phyloP scores from a whole-genome alignment of 495 filamentous ascomycete genomes.

The Aspergillus cavernicola region DNA sequence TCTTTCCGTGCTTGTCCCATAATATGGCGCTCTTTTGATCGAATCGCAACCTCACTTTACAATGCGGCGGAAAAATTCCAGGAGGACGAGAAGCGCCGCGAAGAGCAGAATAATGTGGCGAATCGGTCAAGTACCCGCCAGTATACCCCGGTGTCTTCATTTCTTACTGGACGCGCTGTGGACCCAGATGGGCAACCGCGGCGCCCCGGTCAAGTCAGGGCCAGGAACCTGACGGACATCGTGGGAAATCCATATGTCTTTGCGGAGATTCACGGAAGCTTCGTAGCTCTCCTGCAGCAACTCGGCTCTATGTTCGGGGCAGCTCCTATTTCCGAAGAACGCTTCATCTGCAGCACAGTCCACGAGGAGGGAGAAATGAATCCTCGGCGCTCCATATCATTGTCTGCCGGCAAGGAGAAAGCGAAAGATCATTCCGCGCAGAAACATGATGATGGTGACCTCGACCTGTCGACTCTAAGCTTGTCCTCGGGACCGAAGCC shows the following conservation, averaged over 20 bases:
- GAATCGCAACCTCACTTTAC: slow-evolving; percentile 72
- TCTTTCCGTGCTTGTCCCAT: slow-evolving; percentile 73
- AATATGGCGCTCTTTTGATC: slow-evolving; percentile 71
- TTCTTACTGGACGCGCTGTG: slow-evolving; percentile 57
- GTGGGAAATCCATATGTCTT: slow-evolving; percentile 86
- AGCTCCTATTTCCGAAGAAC: slow-evolving; percentile 41
- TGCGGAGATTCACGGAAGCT: slow-evolving; percentile 76
- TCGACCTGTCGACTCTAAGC: slow-evolving; percentile 36
- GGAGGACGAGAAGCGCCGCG: slow-evolving; percentile 43
- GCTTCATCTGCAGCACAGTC: slow-evolving; percentile 41
- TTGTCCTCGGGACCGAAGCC: slow-evolving; percentile 40
- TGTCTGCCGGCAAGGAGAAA: slow-evolving; percentile 18
- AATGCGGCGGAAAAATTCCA: slow-evolving; percentile 54
- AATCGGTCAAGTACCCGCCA: slow-evolving; percentile 26
- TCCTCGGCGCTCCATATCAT: slow-evolving; percentile 21
- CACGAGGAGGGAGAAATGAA: slow-evolving; percentile 27
- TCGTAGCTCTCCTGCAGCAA: slow-evolving; percentile 69
- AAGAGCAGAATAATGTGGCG: slow-evolving; percentile 34
- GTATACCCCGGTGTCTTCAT: slow-evolving; percentile 58
- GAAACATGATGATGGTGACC: slow-evolving; percentile 31
- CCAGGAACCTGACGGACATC: slow-evolving; percentile 78
- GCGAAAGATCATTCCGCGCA: slow-evolving; percentile 19
- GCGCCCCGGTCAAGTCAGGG: slow-evolving; percentile 54
- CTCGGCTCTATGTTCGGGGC: slow-evolving; percentile 53
- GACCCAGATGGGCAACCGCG: slow-evolving; percentile 56